Conservation (phyloP, 495 filamentous ascomycete genomes). For the Penicillium waksmanii region DNA sequence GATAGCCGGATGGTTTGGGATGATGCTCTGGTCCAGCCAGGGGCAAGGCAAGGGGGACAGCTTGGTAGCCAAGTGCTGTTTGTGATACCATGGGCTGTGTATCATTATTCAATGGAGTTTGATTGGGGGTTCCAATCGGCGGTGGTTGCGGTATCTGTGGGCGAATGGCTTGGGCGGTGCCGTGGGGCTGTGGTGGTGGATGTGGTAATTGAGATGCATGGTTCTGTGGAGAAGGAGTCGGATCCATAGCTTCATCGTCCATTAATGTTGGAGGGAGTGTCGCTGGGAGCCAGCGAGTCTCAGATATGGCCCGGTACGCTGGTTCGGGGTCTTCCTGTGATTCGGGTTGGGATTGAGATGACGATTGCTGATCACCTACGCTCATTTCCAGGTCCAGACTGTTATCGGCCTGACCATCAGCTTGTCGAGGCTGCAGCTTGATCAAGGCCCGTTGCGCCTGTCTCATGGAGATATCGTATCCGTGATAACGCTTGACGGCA, state of each 20-base stretch:
- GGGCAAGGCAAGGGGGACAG: slow-evolving; percentile 23
- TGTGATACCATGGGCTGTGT: slow-evolving; percentile 30
- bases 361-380: slow-evolving; percentile 27
- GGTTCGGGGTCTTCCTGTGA: slow-evolving; percentile 25
- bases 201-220: slow-evolving; percentile 19
- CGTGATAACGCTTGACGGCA: slow-evolving; percentile 51
- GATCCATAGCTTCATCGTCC: slow-evolving; percentile 32
- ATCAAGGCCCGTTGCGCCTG: slow-evolving; percentile 51
- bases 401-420: slow-evolving; percentile 28
- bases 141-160: slow-evolving; percentile 26
- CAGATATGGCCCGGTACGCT: slow-evolving; percentile 34
- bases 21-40: slow-evolving; percentile 22
- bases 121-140: slow-evolving; percentile 27
- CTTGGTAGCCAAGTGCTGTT: slow-evolving; percentile 26
- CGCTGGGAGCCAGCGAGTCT: slow-evolving; percentile 43
- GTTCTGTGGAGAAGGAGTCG: slow-evolving; percentile 28
- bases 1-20: slow-evolving; percentile 32
- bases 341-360: slow-evolving; percentile 24
- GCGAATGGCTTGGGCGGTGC: slow-evolving; percentile 28
- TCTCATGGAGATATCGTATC: slow-evolving; percentile 51
- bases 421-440: slow-evolving; percentile 40
- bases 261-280: slow-evolving; percentile 33
- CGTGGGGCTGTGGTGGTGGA: slow-evolving; percentile 20
- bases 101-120: slow-evolving; percentile 23
- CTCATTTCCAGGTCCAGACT: slow-evolving; percentile 26